Base-by-base conservation (phyloP, 306 rosid genomes). In the Cicer judaicum region DNA sequence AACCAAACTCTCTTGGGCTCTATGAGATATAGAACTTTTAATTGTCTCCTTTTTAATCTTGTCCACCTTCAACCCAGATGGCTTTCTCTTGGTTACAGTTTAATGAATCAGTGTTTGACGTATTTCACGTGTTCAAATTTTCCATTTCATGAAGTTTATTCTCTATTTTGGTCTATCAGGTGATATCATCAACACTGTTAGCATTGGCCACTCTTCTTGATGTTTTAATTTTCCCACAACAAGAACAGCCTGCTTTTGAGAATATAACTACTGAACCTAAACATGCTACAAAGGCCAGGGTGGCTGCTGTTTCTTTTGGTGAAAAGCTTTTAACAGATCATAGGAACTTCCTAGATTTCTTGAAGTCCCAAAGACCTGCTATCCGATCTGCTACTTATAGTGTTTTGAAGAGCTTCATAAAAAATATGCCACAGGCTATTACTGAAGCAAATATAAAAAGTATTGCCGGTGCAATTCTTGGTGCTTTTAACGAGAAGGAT, bases 181-280 rank as follows among this genome's bases (percentile, higher is more conserved):
- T 90, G 84, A 88, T 94, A 85, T 85, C 96, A 65, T 90, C 97
- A 75, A 87, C 98, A 3, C 80, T 94, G 78, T 82, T 91, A 81
- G 96, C 97, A 64, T 79, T 91, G 83, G 97, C 98, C 13, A 85
- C 97, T 76, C 96, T 94, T 72, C 89, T 94, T 72, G 98, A 94
- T 84, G 89, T 90, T 68, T 83, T 94, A 84, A 80, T 91, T 53
- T 75, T 79, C 75, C 57, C 80, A 64, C 92, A 78, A 61, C 62
- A 72, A 72, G 91, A 82, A 60, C 84, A 83, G 68, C 73, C 87
- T 76, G 88, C 84, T 66, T 72, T 84, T 81, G 92, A 85, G 64
- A 94, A 67, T 68, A 57, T 76, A 59, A 70, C 83, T 77, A 57
- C 85, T 70, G 95, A 87, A 82, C 77, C 93, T 77, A 91, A 85